A percentile compares a stretch with the other conserved stretches of the same genome.
These are phyloP conservation scores for Pseudogymnoascus sp. DNA, from an alignment of 2,329 filamentous ascomycete genomes.

Conservation along the genomic window DNA sequence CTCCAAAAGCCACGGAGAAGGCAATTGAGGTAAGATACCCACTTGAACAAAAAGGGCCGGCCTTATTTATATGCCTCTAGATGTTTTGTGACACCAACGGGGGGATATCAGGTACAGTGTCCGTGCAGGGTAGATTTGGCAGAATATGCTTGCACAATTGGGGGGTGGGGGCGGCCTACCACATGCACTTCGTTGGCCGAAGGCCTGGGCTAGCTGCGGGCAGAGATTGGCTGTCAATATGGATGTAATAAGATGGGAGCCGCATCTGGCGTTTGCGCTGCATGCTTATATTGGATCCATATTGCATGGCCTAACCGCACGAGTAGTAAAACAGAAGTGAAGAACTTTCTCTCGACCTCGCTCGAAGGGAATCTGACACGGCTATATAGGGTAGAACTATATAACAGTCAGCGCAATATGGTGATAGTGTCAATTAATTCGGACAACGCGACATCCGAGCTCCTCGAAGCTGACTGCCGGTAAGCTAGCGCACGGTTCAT, in stretches of 20 bases:
- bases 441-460: background rate
- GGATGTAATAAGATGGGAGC: background rate
- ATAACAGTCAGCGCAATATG: background rate
- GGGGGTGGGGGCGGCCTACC: background rate
- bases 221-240: background rate
- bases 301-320: background rate
- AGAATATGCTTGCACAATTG: constrained; percentile 2
- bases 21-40: background rate
- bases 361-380: background rate
- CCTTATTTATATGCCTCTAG: background rate
- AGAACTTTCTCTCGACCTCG: background rate
- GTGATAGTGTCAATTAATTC: background rate
- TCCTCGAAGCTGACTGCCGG: constrained; percentile 1
- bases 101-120: background rate
- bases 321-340: background rate
- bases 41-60: background rate
- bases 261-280: background rate
- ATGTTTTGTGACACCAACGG: background rate
- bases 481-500: background rate
- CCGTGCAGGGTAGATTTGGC: constrained; percentile 1
- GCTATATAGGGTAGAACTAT: background rate
- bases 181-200: background rate
- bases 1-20: background rate
- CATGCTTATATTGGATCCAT: background rate
- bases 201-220: background rate